These are phyloP conservation scores for Plasmodium malariae DNA, from an alignment of 169 alveolate genomes.

Conservation along the genomic window DNA sequence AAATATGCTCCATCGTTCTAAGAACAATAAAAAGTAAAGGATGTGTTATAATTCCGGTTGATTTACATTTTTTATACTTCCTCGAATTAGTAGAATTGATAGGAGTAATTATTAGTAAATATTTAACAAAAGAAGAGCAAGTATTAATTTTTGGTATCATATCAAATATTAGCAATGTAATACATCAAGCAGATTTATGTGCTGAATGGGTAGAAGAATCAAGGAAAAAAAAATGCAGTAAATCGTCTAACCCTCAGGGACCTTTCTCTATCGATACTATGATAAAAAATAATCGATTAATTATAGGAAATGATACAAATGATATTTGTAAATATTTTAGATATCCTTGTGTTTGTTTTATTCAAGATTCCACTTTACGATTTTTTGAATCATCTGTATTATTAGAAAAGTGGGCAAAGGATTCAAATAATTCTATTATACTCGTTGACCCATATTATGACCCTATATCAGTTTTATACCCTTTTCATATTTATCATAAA, in stretches of 20 bases:
- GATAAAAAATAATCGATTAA: slow-evolving; percentile 68
- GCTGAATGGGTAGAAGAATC: slow-evolving; percentile 78
- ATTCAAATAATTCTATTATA: slow-evolving; percentile 43
- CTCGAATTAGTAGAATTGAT: slow-evolving; percentile 59
- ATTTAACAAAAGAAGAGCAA: slow-evolving; percentile 67
- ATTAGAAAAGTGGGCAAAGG: slow-evolving; percentile 67
- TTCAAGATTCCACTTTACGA: slow-evolving; percentile 62
- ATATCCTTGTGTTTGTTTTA: slow-evolving; percentile 75
- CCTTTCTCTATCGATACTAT: slow-evolving; percentile 70
- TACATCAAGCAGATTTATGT: slow-evolving; percentile 55
- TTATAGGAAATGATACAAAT: slow-evolving; percentile 47
- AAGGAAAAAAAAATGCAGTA: slow-evolving; percentile 64
- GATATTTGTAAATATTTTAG: slow-evolving; percentile 48
- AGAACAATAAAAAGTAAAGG: slow-evolving; percentile 63
- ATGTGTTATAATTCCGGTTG: slow-evolving; percentile 69
- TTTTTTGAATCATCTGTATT: slow-evolving; percentile 53
- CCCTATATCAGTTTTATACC: slow-evolving; percentile 49
- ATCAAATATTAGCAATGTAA: slow-evolving; percentile 41
- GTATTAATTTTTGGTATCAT: slow-evolving; percentile 36
- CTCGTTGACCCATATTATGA: slow-evolving; percentile 53
- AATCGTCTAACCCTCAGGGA: slow-evolving; percentile 46
- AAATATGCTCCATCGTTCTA: slow-evolving; percentile 64
- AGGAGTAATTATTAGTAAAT: slow-evolving; percentile 66
- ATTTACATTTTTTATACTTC: slow-evolving; percentile 43
- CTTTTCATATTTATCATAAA: slow-evolving; percentile 35